Evolutionary conservation across 208 protist species (phyloP), one percentile per base, ranked within the genome.

Genomic region (Crithidia brevicula): DNA sequence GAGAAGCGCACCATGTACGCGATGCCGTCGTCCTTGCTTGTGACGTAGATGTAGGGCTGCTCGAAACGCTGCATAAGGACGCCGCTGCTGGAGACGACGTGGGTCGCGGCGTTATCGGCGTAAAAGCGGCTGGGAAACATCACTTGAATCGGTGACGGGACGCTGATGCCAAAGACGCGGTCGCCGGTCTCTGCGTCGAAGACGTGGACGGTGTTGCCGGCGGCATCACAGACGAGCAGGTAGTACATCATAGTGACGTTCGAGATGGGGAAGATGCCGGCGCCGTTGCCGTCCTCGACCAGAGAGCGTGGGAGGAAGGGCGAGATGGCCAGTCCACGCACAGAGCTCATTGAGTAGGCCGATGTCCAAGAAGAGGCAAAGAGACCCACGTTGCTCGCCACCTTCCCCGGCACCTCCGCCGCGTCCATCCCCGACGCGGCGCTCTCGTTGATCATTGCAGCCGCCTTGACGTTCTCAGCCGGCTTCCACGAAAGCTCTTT

Each of bases 61-160:
- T 89, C 80, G 64, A 86, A 88, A 58, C 47, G 57, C 60, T 60
- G 63, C 72, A 62, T 60, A 20, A 51, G 30, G 18, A 51, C 33
- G 18, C 67, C 57, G 23, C 31, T 57, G 28, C 57, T 33, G n/a
- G 56, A 52, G 33, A 63, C 56, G 27, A 63, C 43, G 25, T 49
- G 45, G 25, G 63, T 47, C 4, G 43, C 59, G 23, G 34, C 50
- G 58, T 50, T 52, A 20, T 20, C 30, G 28, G 42, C 45, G 60
- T 79, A 76, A 71, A 72, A 85, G 33, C 80, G 82, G 5, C 69
- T 72, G 7, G 89, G 86, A 59, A 96, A 96, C 49, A 80, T 57
- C 2, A 96, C 88, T 77, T 96, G 91, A 11, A 96, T 83, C n/a
- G 91, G 91, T 11, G 91, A 93, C 43, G 88, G 84, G 30, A 90